Base-by-base conservation (phyloP, 2,329 filamentous ascomycete genomes). In the Fonsecaea monophora region DNA sequence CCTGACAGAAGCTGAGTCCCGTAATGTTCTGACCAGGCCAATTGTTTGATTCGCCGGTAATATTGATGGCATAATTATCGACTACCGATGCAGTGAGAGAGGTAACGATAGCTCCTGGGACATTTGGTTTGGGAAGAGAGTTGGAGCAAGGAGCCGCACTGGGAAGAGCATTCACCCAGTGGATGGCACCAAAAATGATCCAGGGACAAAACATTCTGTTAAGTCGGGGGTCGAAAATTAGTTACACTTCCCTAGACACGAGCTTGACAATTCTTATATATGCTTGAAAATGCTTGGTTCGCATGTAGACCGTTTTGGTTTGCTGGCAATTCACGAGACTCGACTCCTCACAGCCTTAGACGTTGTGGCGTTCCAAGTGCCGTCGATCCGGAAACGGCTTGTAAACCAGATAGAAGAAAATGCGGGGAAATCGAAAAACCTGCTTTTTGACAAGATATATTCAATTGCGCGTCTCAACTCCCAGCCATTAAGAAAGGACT, bases 1-100 rank as follows among this genome's bases (percentile, higher is more conserved):
- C 76, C 58, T 82, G 81, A 74, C 81, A 82, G 73, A 79, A 78
- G 38, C 15, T 25, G 25, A 66, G 54, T 54, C 60, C 60, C 5
- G 38, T 66, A 25, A 58, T 56, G 53, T 59, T 60, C 25, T 64
- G 40, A 34, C 30, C 45, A 4, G 58, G n/a, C 58, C 58, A 61
- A 25, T 61, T 61, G 32, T 61, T 61, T 25, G 15, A 53, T 34
- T 61, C 58, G 8, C 58, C 58, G 10, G 42, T 61, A 42, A 61
- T 53, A 30, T 50, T 61, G 58, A 61, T n/a, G 6, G 58, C 42
- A 38, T 61, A 61, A 21, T 53, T 25, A 25, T 53, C n/a, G 3
- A 61, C 42, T 8, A 61, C 30, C 25, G 25, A 13, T 32, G 58
- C 58, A 25, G 58, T 53, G 9, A 61, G 21, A 18, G 40, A 50